Evolutionary conservation across 352 stramenopile species (phyloP).

Genomic region (Pilasporangium apinafurcum): DNA sequence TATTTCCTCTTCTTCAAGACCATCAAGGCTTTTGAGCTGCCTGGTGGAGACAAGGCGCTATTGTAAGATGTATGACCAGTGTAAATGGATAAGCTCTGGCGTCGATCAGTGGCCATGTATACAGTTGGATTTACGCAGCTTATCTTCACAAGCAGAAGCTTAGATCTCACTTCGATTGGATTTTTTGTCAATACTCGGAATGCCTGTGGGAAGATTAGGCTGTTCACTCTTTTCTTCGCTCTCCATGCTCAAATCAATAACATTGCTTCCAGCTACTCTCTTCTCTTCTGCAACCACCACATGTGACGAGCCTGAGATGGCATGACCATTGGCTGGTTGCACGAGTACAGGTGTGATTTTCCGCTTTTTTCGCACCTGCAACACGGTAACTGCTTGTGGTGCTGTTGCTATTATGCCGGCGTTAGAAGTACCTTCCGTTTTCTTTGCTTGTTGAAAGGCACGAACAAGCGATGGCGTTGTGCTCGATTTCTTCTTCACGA

Average conservation of each 20-base stretch:
- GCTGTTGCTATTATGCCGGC: slow-evolving; percentile 7
- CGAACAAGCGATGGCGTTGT: neutral
- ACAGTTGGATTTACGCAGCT: too few species aligned
- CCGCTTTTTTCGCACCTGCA: slow-evolving; percentile 82
- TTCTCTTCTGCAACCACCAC: too few species aligned
- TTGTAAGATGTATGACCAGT: too few species aligned
- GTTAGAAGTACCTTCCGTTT: too few species aligned
- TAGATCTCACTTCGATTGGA: too few species aligned
- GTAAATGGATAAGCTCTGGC: too few species aligned
- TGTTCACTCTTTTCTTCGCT: too few species aligned
- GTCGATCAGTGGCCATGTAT: too few species aligned
- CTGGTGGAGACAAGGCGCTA: slow-evolving; percentile 23
- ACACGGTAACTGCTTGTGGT: slow-evolving; percentile 33
- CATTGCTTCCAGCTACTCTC: neutral
- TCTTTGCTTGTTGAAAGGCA: slow-evolving; percentile 4
- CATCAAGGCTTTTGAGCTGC: slow-evolving; percentile 85
- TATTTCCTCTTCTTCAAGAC: slow-evolving; percentile 86
- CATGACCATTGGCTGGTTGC: slow-evolving; percentile 2
- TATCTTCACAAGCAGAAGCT: too few species aligned
- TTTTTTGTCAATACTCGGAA: too few species aligned
- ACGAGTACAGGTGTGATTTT: slow-evolving; percentile 58
- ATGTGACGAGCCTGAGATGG: too few species aligned
- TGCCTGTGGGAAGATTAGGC: too few species aligned
- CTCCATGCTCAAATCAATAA: slow-evolving; percentile 10
- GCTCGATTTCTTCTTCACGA: slow-evolving; percentile 11